These are phyloP conservation scores for Tarenaya hassleriana DNA, from an alignment of 345 rosid species.

Conservation along the genomic window DNA sequence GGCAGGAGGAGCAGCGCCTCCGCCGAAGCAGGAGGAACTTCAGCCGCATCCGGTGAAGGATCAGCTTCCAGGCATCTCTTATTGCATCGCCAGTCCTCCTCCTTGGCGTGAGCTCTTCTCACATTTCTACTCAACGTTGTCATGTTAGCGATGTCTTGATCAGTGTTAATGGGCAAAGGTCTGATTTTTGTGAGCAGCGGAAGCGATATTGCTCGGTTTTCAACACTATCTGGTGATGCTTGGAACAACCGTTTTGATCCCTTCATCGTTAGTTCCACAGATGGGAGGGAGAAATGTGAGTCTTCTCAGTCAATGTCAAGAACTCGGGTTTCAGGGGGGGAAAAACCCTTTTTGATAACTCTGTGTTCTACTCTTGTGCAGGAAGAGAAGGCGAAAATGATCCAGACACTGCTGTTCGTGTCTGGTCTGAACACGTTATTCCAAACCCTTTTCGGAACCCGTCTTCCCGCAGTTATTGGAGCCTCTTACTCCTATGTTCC, in stretches of 20 bases:
- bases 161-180: background rate
- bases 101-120: slow-evolving; percentile 81
- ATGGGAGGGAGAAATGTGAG: slow-evolving; percentile 97
- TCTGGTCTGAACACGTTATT: slow-evolving; percentile 78
- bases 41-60: slow-evolving; percentile 90
- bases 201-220: slow-evolving; percentile 87
- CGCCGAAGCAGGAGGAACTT: slow-evolving; percentile 76
- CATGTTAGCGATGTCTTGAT: background rate
- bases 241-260: slow-evolving; percentile 87
- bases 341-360: slow-evolving; percentile 17
- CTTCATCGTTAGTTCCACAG: slow-evolving; percentile 73
- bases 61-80: slow-evolving; percentile 73
- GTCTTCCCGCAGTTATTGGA: slow-evolving; percentile 89
- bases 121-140: background rate
- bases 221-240: slow-evolving; percentile 98
- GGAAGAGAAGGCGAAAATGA: slow-evolving; percentile 94
- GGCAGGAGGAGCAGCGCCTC: slow-evolving; percentile 68
- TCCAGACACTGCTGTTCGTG: slow-evolving; percentile 86
- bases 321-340: background rate
- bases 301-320: slow-evolving; percentile 2
- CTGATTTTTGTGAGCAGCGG: slow-evolving; percentile 45
- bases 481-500: slow-evolving; percentile 82
- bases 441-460: slow-evolving; percentile 78
- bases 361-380: slow-evolving; percentile 25
- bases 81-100: slow-evolving; percentile 94